Conservation (phyloP, 2,329 filamentous ascomycete species). For the Aureobasidium sp. region DNA sequence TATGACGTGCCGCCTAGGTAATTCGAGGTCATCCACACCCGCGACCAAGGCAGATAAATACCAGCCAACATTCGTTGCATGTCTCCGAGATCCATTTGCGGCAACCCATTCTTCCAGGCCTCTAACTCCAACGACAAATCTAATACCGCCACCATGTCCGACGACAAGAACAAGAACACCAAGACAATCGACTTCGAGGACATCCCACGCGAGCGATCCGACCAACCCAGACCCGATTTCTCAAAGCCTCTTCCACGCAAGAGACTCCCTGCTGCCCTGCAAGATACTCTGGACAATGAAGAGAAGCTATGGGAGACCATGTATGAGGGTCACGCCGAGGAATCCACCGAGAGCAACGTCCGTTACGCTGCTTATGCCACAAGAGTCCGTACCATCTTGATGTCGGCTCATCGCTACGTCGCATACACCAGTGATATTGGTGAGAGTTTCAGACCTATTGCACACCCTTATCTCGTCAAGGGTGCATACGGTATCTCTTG, state of each 20-base stretch:
- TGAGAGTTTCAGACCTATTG: conserved; percentile 88
- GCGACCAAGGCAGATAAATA: background rate
- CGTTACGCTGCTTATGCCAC: conserved; percentile 91
- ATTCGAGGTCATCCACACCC: background rate
- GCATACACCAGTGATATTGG: conserved; percentile 94
- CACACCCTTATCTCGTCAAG: conserved; percentile 73
- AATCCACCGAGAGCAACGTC: conserved; percentile 75
- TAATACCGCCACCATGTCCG: background rate
- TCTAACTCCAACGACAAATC: background rate
- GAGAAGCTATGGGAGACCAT: conserved; percentile 70
- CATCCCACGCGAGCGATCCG: conserved; percentile 32
- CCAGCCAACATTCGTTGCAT: background rate
- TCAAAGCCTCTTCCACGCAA: conserved; percentile 39
- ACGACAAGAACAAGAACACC: conserved; percentile 13
- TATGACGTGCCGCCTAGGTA: background rate
- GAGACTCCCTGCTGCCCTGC: conserved; percentile 45
- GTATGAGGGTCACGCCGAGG: conserved; percentile 63
- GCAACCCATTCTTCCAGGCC: background rate
- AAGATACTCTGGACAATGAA: conserved; percentile 50
- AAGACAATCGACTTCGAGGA: conserved; percentile 19
- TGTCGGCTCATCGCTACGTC: conserved; percentile 89
- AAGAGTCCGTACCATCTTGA: conserved; percentile 56
- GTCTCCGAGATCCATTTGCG: conserved; percentile 7
- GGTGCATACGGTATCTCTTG: conserved; percentile 85
- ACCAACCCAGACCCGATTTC: conserved; percentile 37